These are phyloP conservation scores for Magnusiomyces paraingens DNA, from an alignment of 1,139 yeast species.

Conservation along the genomic window DNA sequence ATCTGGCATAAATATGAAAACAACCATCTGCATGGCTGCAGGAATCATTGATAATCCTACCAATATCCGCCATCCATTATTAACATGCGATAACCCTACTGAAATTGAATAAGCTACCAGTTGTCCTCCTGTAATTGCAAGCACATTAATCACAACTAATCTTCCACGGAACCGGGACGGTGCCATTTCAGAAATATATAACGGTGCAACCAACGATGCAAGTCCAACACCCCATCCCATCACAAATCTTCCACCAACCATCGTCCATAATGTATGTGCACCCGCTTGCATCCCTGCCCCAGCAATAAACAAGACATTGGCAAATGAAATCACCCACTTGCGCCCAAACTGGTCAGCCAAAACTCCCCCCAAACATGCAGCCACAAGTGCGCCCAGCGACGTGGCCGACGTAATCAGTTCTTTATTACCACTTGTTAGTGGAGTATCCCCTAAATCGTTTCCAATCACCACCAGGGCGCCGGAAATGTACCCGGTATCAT, in stretches of 20 bases:
- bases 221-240: constrained; percentile 97
- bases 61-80: constrained; percentile 87
- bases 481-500: constrained; percentile 93
- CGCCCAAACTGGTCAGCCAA: constrained; percentile 79
- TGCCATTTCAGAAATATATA: constrained; percentile 85
- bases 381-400: constrained; percentile 81
- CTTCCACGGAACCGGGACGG: constrained; percentile 91
- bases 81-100: constrained; percentile 69
- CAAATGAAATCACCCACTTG: constrained; percentile 69
- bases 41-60: constrained; percentile 90
- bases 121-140: constrained; percentile 86
- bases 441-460: constrained; percentile 46
- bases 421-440: constrained; percentile 65
- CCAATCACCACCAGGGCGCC: constrained; percentile 84
- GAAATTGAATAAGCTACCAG: constrained; percentile 87
- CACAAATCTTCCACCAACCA: constrained; percentile 83
- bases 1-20: constrained; percentile 85
- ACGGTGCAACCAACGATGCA: constrained; percentile 85
- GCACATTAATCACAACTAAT: constrained; percentile 47
- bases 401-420: constrained; percentile 94
- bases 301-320: constrained; percentile 68
- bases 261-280: constrained; percentile 76
- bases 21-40: constrained; percentile 65
- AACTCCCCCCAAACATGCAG: constrained; percentile 70
- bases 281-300: constrained; percentile 84